Base-by-base conservation (phyloP, 345 rosid genomes). In the Geranium rotundifolium region DNA sequence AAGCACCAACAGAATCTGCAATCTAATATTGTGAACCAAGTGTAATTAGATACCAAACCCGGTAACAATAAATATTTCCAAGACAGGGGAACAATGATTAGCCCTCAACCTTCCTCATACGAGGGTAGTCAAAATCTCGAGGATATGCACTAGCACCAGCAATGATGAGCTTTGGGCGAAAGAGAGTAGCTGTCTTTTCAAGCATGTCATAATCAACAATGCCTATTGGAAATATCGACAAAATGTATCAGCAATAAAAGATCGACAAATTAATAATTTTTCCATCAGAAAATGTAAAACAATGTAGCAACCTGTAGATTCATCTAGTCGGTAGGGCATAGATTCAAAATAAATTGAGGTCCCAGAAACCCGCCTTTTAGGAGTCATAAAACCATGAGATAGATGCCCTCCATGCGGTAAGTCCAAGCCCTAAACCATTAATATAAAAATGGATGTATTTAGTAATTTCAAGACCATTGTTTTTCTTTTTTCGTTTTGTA, bases 141-240 rank as follows among this genome's bases (percentile, higher is more conserved):
- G 95, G 90, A 70, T 89, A 92, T 2, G 98, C 98, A 84, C 95
- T 89, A 61, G 98, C 98, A 75, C 98, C 96, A 59, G 88, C 91
- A 68, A 92, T 92, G 13, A 92, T 87, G 64, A 89, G 93, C 73
- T 87, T 92, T 63, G 98, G 97, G 56, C 98, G 80, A 74, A 92
- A 89, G 41, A 92, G 84, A 58, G 19, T 72, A 54, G 95, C 95
- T 16, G 95, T 92, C 70, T 84, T 84, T 81, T 92, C 95, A 31
- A 92, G 98, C 98, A 89, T 87, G 60, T 83, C 88, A 52, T 92
- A 92, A 72, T 92, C 89, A 67, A 92, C 85, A 67, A 85, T 69
- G 37, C 95, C 96, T 92, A 75, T 37, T 77, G 67, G 59, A 66
- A 67, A 57, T 15, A 54, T 64, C 16, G 41, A 69, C 54, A 50